Percentiles rank a stretch among this genome's conserved stretches.
These are phyloP conservation scores for Cladosporium colombiae DNA, from an alignment of 2,329 filamentous ascomycete species.

Conservation along the genomic window DNA sequence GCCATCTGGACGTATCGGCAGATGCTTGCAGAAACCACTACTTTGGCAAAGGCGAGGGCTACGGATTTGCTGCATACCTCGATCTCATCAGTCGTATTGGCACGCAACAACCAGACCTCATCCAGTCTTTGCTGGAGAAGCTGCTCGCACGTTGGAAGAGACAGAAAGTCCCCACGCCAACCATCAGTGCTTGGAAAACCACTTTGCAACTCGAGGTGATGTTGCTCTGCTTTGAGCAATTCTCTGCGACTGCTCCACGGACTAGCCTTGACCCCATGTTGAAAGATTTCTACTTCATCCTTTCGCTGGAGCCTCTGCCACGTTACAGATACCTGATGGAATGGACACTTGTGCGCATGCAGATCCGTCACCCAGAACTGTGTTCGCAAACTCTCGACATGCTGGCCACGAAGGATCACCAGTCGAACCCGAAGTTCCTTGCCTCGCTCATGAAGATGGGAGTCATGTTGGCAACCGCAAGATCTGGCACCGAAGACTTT, in stretches of 20 bases:
- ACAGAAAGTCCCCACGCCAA: conserved; percentile 46
- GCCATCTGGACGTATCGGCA: conserved; percentile 31
- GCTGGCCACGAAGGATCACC: conserved; percentile 45
- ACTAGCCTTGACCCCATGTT: conserved; percentile 36
- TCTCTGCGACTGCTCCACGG: conserved; percentile 13
- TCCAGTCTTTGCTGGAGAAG: conserved; percentile 40
- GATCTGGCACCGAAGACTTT: conserved; percentile 41
- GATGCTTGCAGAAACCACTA: conserved; percentile 43
- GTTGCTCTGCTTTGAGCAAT: conserved; percentile 45
- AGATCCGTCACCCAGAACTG: conserved; percentile 38
- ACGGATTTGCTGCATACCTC: conserved; percentile 48
- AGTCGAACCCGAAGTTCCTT: conserved; percentile 50
- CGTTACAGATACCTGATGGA: conserved; percentile 50
- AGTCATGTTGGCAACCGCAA: conserved; percentile 43
- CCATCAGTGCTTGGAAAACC: conserved; percentile 52
- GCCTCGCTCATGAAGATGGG: conserved; percentile 52
- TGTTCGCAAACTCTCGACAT: conserved; percentile 39
- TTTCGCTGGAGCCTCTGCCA: conserved; percentile 50
- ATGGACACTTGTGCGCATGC: conserved; percentile 50
- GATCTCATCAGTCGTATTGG: conserved; percentile 47
- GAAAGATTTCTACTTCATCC: conserved; percentile 41
- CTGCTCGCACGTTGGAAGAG: conserved; percentile 38
- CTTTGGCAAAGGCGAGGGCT: conserved; percentile 46
- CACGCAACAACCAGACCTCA: conserved; percentile 19
- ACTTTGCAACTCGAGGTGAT: conserved; percentile 50